Percentiles rank a stretch among this genome's conserved stretches.
These are phyloP conservation scores for Chaetomiaceae sp. DNA, from an alignment of 2,329 filamentous ascomycete species.

Conservation along the genomic window DNA sequence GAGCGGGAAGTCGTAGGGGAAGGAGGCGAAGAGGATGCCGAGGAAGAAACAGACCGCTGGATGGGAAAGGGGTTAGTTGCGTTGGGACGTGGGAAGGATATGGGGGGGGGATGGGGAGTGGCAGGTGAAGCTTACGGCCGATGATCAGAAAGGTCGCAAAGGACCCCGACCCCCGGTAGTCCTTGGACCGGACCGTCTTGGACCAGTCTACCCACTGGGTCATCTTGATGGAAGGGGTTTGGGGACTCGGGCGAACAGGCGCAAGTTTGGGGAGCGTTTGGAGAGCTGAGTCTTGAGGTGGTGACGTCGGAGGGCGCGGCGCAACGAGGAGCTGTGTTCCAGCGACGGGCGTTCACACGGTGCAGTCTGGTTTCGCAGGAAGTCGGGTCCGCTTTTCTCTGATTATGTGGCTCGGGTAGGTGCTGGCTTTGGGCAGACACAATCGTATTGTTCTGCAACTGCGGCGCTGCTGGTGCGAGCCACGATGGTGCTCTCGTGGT, in stretches of 20 bases:
- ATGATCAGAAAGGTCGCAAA: conserved; percentile 98
- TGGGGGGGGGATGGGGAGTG: conserved; percentile 15
- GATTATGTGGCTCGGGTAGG: no score
- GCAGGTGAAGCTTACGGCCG: conserved; percentile 61
- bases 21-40: conserved; percentile 91
- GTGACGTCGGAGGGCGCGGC: no score
- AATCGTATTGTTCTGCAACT: no score
- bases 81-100: conserved; percentile 5
- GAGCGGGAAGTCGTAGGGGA: conserved; percentile 92
- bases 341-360: no score
- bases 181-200: conserved; percentile 53
- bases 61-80: background rate
- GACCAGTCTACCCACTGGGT: conserved; percentile 25
- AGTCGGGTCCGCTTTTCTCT: no score
- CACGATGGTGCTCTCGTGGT: no score
- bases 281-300: no score
- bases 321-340: no score
- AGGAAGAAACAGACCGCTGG: conserved; percentile 95
- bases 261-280: background rate
- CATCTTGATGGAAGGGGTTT: conserved; percentile 16
- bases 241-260: background rate
- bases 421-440: no score
- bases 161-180: conserved; percentile 59
- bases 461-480: no score
- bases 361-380: no score